Conservation (phyloP, 192 early-diverging fungal species). For the Umbelopsis sp. region DNA sequence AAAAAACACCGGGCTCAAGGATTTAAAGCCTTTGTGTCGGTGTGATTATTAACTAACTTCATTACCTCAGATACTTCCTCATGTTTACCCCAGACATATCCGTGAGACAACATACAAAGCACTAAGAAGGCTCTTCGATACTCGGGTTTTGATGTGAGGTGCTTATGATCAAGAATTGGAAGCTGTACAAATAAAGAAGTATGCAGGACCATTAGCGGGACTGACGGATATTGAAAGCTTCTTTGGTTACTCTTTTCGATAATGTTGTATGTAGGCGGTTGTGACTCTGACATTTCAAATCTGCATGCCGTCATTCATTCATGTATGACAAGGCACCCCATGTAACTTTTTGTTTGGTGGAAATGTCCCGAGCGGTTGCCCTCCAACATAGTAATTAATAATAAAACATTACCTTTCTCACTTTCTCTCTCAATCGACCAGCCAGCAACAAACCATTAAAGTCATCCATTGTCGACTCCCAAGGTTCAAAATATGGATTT, state of each 20-base stretch:
- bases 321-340: background rate
- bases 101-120: constrained; percentile 87
- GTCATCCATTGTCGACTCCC: constrained; percentile 82
- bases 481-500: constrained; percentile 80
- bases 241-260: background rate
- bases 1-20: background rate
- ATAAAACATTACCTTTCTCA: constrained; percentile 61
- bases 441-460: constrained; percentile 76
- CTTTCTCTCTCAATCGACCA: constrained; percentile 63
- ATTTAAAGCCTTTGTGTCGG: background rate
- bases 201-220: background rate
- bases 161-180: constrained; percentile 67
- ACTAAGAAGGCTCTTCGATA: constrained; percentile 86
- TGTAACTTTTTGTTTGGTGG: no score
- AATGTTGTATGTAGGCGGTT: no score
- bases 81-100: constrained; percentile 90
- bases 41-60: background rate
- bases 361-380: no score
- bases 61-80: constrained; percentile 70
- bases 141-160: constrained; percentile 65
- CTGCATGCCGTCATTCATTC: background rate
- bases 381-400: background rate
- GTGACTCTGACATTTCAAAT: no score
- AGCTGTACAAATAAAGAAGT: constrained; percentile 53
- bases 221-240: background rate